Evolutionary conservation across 2,329 filamentous ascomycete genomes (phyloP), one percentile per base, ranked within the genome.

Genomic region (Alternaria atra): DNA sequence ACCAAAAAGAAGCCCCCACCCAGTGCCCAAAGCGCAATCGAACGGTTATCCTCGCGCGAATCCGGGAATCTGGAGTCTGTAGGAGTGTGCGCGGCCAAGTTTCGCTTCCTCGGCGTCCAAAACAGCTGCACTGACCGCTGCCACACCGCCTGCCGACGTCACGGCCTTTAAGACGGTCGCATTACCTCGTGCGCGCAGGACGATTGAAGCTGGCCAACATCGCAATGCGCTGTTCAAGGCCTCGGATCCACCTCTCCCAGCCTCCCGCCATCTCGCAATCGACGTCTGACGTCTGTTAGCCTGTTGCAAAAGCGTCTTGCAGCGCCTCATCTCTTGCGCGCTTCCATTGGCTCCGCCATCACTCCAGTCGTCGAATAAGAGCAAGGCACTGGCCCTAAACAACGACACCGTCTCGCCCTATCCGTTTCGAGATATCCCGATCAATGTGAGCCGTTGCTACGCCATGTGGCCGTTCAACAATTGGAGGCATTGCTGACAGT

Each of bases 161-260:
- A 68, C 69, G 64, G 67, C 65, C 58, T 71, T 72, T 75, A 75
- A 72, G 68, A 68, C 70, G 73, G 67, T 76, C 70, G 68, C 72
- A 67, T 63, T 54, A 66, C 67, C 69, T 68, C 70, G 68, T 35
- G 46, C 72, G 69, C 71, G 67, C 63, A 62, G 69, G 64, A 59
- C 66, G 60, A 37, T 61, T 55, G 69, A 71, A 73, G 72, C 67
- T 71, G 70, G 67, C 73, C 55, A 67, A 71, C 64, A 68, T 77
- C 75, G 76, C 74, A 67, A 79, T 79, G 77, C 75, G 73, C 74
- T 77, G 74, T 76, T 68, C 64, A 69, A 68, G 66, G 71, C 73
- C 60, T 68, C 71, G 68, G 53, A 65, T 64, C 58, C 67, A 61
- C 66, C 72, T 61, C 69, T 70, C 66, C 73, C 71, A 76, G 71